These are phyloP conservation scores for Populus deltoides DNA, from an alignment of 345 rosid species.

Conservation along the genomic window DNA sequence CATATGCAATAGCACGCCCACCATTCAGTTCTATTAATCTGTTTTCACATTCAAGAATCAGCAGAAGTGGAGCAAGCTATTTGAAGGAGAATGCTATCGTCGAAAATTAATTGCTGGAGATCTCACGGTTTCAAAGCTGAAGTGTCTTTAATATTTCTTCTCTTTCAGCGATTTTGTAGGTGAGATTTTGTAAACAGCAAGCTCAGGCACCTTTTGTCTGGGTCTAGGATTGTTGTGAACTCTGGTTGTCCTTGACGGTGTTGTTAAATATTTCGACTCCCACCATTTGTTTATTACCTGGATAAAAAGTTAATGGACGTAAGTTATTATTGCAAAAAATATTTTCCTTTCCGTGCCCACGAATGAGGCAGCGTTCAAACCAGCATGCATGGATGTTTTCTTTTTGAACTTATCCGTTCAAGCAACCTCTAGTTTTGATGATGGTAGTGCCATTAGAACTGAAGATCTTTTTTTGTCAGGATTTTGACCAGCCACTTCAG, in stretches of 20 bases:
- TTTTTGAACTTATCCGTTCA: neutral
- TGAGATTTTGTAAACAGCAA: neutral
- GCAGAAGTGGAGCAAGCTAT: neutral
- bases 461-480: neutral
- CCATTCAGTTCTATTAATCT: neutral
- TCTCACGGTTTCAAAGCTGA: neutral
- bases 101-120: neutral
- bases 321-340: neutral
- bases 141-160: neutral
- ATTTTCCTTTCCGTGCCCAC: neutral
- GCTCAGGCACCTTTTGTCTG: neutral
- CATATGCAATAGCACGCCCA: slow-evolving; percentile 35
- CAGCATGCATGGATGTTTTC: neutral
- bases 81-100: neutral
- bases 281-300: neutral
- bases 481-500: neutral
- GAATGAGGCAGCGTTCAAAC: neutral
- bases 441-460: neutral
- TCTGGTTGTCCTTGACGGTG: neutral
- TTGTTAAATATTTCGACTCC: neutral
- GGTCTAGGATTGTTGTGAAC: neutral
- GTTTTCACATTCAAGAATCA: neutral
- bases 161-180: slow-evolving; percentile 4
- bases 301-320: neutral
- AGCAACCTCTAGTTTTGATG: neutral